These are phyloP conservation scores for Rhytidiadelphus loreus DNA, from an alignment of 225 moss, liverwort and hornwort species.

Conservation along the genomic window DNA sequence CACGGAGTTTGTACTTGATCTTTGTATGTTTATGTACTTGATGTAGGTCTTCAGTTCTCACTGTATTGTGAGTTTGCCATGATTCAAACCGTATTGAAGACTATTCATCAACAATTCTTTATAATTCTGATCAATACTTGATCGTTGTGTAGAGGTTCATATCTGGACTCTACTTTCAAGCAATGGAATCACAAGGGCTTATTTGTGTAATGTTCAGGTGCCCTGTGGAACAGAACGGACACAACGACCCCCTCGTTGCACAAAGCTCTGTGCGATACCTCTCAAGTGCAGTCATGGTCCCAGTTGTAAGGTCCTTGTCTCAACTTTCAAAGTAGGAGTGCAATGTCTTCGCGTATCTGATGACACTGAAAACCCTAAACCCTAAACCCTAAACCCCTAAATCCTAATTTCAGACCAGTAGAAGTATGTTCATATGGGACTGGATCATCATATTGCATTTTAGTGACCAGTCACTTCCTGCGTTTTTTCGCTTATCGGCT, in stretches of 20 bases:
- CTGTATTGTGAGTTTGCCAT: neutral
- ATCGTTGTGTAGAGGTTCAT: neutral
- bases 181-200: neutral
- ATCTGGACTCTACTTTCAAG: neutral
- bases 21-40: neutral
- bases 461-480: neutral
- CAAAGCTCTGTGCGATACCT: conserved; percentile 56
- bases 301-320: conserved; percentile 46
- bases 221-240: conserved; percentile 82
- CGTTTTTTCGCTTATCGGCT: neutral
- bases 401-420: neutral
- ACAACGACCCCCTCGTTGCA: conserved; percentile 78
- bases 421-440: neutral
- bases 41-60: neutral
- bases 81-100: neutral
- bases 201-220: conserved; percentile 40
- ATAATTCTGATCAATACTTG: neutral
- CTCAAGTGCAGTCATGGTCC: conserved; percentile 58
- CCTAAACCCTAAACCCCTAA: too few species aligned
- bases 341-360: neutral
- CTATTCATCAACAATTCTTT: neutral
- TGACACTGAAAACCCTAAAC: too few species aligned
- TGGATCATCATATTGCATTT: neutral
- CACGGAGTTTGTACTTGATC: neutral
- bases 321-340: neutral